A percentile compares a stretch with the other conserved stretches of the same genome.
Evolutionary conservation across 225 moss, liverwort and hornwort species (phyloP).

Genomic region (Neckera pumila): DNA sequence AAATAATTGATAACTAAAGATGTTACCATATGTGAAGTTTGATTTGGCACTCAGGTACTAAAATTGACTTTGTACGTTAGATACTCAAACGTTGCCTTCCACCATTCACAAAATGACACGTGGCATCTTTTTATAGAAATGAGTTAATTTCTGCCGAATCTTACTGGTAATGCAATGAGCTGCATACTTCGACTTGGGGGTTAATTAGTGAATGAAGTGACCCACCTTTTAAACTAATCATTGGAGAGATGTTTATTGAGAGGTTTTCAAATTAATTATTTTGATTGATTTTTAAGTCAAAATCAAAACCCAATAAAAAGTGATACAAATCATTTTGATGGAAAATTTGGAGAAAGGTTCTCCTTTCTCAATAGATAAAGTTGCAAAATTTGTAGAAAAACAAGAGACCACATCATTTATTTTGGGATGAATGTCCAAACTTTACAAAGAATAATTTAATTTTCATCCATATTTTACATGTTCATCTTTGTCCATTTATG

Average conservation of each 20-base stretch:
- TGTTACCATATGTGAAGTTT: too few relatives aligned
- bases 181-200: background rate
- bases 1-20: background rate
- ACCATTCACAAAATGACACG: too few relatives aligned
- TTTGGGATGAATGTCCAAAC: too few relatives aligned
- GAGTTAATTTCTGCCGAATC: too few relatives aligned
- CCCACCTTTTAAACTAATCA: background rate
- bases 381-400: background rate
- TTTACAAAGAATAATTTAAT: background rate
- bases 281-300: background rate
- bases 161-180: too few relatives aligned
- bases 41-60: too few relatives aligned
- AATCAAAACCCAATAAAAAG: fast-evolving
- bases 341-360: background rate
- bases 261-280: background rate
- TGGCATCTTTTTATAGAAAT: too few relatives aligned
- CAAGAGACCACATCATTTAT: fast-evolving
- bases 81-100: too few relatives aligned
- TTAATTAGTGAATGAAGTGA: background rate
- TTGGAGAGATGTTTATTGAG: background rate
- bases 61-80: too few relatives aligned
- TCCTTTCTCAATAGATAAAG: background rate
- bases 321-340: background rate
- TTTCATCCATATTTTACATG: background rate
- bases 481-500: too few relatives aligned